Evolutionary conservation across 768 basidiomycete genomes (phyloP).

Genomic region (Tulasnella sp.): DNA sequence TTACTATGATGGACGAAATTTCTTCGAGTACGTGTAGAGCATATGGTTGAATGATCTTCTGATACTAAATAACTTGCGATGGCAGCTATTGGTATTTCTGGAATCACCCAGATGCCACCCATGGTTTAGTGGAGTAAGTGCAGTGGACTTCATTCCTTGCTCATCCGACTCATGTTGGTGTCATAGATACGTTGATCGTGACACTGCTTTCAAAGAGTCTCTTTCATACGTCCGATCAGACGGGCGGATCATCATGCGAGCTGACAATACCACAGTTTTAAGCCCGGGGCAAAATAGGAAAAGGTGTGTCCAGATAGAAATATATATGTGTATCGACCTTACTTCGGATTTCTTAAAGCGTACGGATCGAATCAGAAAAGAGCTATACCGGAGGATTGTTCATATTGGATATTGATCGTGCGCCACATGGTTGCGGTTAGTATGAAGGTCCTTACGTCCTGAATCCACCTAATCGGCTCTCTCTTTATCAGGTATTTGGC

Average conservation of each 20-base stretch:
- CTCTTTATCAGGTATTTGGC: slow-evolving; percentile 14
- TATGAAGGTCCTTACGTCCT: neutral
- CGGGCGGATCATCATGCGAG: slow-evolving; percentile 14
- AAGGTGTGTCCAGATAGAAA: neutral
- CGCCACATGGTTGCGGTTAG: slow-evolving; percentile 16
- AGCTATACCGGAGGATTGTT: slow-evolving; percentile 15
- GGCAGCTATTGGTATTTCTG: slow-evolving; percentile 12
- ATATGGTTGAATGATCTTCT: neutral
- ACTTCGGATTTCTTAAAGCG: neutral
- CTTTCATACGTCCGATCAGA: slow-evolving; percentile 12
- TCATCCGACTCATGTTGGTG: neutral
- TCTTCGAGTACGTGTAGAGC: slow-evolving; percentile 15
- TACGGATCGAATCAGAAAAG: slow-evolving; percentile 14
- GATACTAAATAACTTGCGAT: neutral
- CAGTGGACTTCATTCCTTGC: no score
- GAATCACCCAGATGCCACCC: slow-evolving; percentile 13
- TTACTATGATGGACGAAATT: slow-evolving; percentile 4
- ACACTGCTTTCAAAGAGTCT: neutral
- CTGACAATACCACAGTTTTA: slow-evolving; percentile 12
- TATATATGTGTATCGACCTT: neutral
- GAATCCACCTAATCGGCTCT: neutral
- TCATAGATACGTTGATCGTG: slow-evolving; percentile 13
- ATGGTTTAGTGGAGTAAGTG: slow-evolving; percentile 15
- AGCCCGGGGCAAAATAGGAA: slow-evolving; percentile 8
- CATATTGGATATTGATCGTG: slow-evolving; percentile 16